Conservation (phyloP, 108 stramenopile species). For the Schizochytrium sp. region DNA sequence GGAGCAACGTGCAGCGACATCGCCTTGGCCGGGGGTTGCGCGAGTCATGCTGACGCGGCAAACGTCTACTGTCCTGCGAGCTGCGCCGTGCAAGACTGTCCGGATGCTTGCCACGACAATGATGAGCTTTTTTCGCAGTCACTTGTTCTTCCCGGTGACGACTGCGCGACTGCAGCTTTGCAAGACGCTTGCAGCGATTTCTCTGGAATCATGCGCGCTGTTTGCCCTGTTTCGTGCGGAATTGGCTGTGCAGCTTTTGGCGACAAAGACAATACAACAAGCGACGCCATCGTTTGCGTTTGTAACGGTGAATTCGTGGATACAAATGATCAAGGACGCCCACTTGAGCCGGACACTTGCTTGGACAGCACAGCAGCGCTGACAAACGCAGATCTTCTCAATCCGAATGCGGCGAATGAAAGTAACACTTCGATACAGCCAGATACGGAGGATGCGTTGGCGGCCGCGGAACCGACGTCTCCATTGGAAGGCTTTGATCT, state of each 20-base stretch:
- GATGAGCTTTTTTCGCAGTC: background rate
- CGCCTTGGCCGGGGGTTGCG: background rate
- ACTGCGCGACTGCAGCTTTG: background rate
- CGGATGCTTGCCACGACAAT: background rate
- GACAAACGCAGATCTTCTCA: no score
- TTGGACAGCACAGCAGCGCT: no score
- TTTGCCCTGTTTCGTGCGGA: background rate
- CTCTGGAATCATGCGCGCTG: background rate
- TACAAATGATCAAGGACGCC: background rate
- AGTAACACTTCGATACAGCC: no score
- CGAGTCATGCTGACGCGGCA: background rate
- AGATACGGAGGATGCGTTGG: no score
- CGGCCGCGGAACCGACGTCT: no score
- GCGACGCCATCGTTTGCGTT: background rate
- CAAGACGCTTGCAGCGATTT: background rate
- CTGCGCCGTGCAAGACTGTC: background rate
- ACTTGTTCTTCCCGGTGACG: background rate
- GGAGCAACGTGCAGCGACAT: background rate
- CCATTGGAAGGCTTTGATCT: no score
- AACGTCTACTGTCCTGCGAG: background rate
- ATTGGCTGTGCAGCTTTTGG: background rate
- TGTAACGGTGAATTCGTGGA: background rate
- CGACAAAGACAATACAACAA: background rate
- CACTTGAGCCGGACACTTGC: background rate
- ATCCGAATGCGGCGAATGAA: no score